phyloP scores from a whole-genome alignment of 2,329 filamentous ascomycete species.

The Ceratocystis papillata region DNA sequence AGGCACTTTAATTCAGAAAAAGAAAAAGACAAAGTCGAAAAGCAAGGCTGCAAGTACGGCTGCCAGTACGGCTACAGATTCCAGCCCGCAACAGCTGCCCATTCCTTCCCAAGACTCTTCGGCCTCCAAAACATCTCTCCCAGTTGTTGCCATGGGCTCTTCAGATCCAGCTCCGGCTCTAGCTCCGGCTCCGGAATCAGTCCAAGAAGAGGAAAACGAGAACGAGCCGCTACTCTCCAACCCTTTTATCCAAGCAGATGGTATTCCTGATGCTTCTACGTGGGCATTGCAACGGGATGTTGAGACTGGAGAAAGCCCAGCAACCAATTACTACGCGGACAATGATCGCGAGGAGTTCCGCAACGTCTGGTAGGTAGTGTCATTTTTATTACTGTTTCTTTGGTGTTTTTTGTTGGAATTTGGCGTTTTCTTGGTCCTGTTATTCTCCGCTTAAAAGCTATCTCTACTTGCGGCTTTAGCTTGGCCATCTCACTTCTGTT shows the following conservation, averaged over 20 bases:
- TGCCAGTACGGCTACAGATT: not conserved
- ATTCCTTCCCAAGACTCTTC: not conserved
- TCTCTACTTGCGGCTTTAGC: not conserved
- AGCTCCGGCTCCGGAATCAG: not conserved
- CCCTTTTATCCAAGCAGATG: constrained; percentile 22
- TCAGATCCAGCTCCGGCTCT: not conserved
- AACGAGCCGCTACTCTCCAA: constrained; percentile 5
- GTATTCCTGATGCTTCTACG: not conserved
- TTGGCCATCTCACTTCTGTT: not conserved
- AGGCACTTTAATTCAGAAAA: constrained; percentile 33
- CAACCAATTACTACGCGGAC: constrained; percentile 29
- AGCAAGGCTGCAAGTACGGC: not conserved
- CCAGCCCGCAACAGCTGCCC: not conserved
- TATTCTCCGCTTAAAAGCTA: not conserved
- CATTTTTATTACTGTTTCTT: constrained; percentile 6
- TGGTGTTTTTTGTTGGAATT: constrained; percentile 6
- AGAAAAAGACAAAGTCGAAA: constrained; percentile 32
- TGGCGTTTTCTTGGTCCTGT: constrained; percentile 2
- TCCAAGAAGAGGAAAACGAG: not conserved
- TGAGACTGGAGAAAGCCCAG: not conserved
- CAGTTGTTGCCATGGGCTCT: not conserved
- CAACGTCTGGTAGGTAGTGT: constrained; percentile 37
- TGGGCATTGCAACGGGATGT: not conserved
- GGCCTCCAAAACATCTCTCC: not conserved
- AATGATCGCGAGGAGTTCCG: constrained; percentile 36